Percentiles rank a stretch among this genome's conserved stretches.
Conservation (phyloP, 345 rosid species). For the Litchi chinensis region DNA sequence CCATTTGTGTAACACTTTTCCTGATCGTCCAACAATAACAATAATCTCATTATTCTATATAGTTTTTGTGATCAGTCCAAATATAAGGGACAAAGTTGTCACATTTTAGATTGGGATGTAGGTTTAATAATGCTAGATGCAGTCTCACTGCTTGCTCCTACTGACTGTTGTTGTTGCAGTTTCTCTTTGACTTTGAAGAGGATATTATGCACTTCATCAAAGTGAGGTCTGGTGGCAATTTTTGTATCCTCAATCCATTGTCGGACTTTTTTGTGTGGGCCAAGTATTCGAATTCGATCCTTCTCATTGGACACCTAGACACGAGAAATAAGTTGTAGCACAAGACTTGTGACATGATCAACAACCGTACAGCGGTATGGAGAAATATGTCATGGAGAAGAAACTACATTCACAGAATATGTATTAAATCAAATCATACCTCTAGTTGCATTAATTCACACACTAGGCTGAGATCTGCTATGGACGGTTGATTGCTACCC, state of each 20-base stretch:
- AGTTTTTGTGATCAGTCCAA: too few relatives aligned
- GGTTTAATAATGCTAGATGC: too few relatives aligned
- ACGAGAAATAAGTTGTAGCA: slow-evolving; percentile 5
- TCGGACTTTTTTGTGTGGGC: slow-evolving; percentile 67
- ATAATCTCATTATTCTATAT: too few relatives aligned
- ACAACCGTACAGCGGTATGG: too few relatives aligned
- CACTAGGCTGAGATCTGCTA: slow-evolving; percentile 85
- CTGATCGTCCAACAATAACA: too few relatives aligned
- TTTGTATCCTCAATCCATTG: slow-evolving; percentile 77
- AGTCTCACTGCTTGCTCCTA: neutral
- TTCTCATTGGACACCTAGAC: slow-evolving; percentile 65
- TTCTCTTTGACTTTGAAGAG: slow-evolving; percentile 49
- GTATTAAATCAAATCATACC: slow-evolving; percentile 36
- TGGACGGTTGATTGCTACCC: slow-evolving; percentile 75
- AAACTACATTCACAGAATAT: neutral
- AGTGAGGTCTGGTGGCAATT: slow-evolving; percentile 68
- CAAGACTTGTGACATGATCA: neutral
- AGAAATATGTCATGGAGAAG: too few relatives aligned
- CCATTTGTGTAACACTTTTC: too few relatives aligned
- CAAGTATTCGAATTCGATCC: slow-evolving; percentile 53
- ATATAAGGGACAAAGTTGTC: too few relatives aligned
- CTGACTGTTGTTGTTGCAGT: slow-evolving; percentile 32
- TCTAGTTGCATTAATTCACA: slow-evolving; percentile 83
- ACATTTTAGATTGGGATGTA: too few relatives aligned
- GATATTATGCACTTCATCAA: slow-evolving; percentile 66